A percentile compares a stretch with the other conserved stretches of the same genome.
Conservation (phyloP, 441 rosid species). For the Syzygium syzygioides region DNA sequence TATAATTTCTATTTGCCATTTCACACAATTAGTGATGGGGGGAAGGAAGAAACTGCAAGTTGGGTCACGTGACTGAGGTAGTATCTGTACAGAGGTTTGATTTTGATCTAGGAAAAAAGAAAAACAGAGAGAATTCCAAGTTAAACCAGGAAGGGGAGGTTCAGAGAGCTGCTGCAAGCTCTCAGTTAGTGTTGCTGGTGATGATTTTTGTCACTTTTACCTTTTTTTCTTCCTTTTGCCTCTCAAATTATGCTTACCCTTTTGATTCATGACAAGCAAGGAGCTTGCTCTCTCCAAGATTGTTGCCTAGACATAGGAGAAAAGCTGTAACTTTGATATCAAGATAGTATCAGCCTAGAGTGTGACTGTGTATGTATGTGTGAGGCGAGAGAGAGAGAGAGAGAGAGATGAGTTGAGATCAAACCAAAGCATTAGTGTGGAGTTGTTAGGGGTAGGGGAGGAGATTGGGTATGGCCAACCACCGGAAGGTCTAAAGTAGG, state of each 20-base stretch:
- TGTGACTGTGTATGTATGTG: neutral
- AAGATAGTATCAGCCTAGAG: neutral
- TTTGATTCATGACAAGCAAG: neutral
- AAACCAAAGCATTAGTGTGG: slow-evolving; percentile 16
- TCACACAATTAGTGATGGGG: neutral
- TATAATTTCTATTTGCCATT: neutral
- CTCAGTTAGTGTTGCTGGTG: slow-evolving; percentile 13
- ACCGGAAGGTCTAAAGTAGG: slow-evolving; percentile 23
- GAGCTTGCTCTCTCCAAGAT: neutral
- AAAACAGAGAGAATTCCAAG: slow-evolving; percentile 9
- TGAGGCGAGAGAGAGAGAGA: neutral
- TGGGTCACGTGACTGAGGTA: slow-evolving; percentile 14
- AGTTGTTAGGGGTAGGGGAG: slow-evolving; percentile 25
- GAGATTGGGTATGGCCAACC: slow-evolving; percentile 34
- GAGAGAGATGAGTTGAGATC: neutral
- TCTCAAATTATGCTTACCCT: neutral
- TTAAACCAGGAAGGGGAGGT: slow-evolving; percentile 19
- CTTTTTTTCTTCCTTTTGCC: neutral
- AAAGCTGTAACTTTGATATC: neutral
- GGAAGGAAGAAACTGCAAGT: slow-evolving; percentile 14
- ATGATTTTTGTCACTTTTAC: slow-evolving; percentile 1
- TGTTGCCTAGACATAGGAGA: neutral
- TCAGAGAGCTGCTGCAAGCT: neutral
- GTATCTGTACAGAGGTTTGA: slow-evolving; percentile 6
- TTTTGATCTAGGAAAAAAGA: neutral